Evolutionary conservation across 805 yeast species (phyloP).

Genomic region (Candida saitoana): DNA sequence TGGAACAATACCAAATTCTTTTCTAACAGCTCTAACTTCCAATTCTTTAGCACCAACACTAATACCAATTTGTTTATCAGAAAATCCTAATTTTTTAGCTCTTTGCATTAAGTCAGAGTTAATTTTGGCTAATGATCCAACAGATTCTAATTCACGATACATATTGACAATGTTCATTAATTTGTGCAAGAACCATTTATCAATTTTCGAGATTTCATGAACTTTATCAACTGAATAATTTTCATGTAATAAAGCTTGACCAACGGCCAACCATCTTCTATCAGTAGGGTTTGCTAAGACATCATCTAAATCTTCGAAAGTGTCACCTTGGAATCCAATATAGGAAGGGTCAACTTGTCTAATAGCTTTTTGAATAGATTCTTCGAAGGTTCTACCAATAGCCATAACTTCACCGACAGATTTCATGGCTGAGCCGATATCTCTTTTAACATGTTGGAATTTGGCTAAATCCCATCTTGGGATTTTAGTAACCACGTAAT

Average conservation of each 20-base stretch:
- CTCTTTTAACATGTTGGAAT: constrained; percentile 92
- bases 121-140: constrained; percentile 51
- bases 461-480: constrained; percentile 98
- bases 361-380: constrained; percentile 94
- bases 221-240: constrained; percentile 87
- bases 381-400: constrained; percentile 96
- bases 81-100: constrained; percentile 92
- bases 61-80: constrained; percentile 86
- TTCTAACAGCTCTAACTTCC: constrained; percentile 79
- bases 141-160: constrained; percentile 73
- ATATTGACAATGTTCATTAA: constrained; percentile 87
- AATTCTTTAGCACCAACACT: constrained; percentile 72
- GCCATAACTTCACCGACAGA: constrained; percentile 99
- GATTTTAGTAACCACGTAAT: constrained; percentile 93
- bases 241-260: constrained; percentile 92
- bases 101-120: constrained; percentile 66
- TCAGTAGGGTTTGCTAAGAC: constrained; percentile 85
- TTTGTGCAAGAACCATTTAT: constrained; percentile 92
- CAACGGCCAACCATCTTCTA: constrained; percentile 96
- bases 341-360: constrained; percentile 92
- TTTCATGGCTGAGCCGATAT: constrained; percentile 94
- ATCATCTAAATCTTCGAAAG: constrained; percentile 71
- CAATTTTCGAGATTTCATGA: constrained; percentile 88
- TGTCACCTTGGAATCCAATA: constrained; percentile 86
- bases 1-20: constrained; percentile 75